These are phyloP conservation scores for Pyrenochaeta sp. DNA, from an alignment of 2,329 filamentous ascomycete species.

Conservation along the genomic window DNA sequence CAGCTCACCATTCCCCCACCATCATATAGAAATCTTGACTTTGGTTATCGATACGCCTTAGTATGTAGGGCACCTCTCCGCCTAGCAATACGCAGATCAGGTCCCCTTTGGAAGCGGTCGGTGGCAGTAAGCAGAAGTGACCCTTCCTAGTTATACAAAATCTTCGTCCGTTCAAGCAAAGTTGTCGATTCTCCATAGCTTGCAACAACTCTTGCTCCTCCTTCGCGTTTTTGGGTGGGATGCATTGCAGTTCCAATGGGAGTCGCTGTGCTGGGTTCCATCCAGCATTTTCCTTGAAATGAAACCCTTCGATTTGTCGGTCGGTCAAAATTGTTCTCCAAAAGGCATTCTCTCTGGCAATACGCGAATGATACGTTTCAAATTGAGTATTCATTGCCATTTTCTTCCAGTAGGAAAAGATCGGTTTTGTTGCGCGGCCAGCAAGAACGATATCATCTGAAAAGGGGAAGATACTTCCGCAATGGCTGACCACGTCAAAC, in stretches of 20 bases:
- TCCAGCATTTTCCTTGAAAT: constrained; percentile 4
- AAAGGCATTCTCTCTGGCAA: background rate
- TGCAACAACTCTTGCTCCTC: too few relatives aligned
- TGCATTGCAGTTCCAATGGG: too few relatives aligned
- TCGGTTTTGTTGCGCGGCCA: too few relatives aligned
- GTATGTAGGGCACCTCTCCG: constrained; percentile 2
- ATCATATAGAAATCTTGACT: constrained; percentile 1
- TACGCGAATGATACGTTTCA: too few relatives aligned
- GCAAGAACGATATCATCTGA: too few relatives aligned
- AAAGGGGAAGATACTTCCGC: background rate
- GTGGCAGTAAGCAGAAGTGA: constrained; percentile 1
- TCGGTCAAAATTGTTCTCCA: constrained; percentile 3
- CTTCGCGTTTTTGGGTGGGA: too few relatives aligned
- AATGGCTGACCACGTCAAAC: constrained; percentile 2
- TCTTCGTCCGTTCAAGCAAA: background rate
- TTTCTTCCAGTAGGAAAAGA: too few relatives aligned
- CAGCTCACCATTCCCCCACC: constrained; percentile 3
- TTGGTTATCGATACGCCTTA: background rate
- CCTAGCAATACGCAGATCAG: constrained; percentile 2
- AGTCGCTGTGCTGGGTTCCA: constrained; percentile 1
- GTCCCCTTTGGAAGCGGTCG: background rate
- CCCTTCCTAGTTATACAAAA: constrained; percentile 2
- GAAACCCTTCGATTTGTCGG: background rate
- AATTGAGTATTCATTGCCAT: too few relatives aligned
- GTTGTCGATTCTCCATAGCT: too few relatives aligned